Evolutionary conservation across 2,329 filamentous ascomycete species (phyloP), one percentile per base, ranked within the genome.

Genomic region (Stachybotrys elegans): DNA sequence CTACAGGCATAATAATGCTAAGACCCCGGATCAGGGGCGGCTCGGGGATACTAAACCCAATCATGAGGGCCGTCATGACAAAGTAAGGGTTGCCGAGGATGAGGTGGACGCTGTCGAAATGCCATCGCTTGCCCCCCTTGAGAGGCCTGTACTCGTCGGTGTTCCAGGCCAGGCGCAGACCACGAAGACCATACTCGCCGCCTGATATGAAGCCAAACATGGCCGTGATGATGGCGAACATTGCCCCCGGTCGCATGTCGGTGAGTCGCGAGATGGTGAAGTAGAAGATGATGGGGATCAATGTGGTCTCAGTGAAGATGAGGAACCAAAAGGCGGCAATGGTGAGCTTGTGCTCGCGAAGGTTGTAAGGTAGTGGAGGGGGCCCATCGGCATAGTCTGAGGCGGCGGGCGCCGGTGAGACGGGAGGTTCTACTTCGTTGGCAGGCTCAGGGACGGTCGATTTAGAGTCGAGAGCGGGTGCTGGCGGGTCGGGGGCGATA

Each of bases 151-250:
- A 71, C 22, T 53, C 62, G 42, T 65, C 60, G 44, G 58, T 55
- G 42, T 61, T 62, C 42, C 59, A 53, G 44, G 68, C 62, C 23
- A 70, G 55, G 17, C 67, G 65, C 42, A 64, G 57, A 7, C 59
- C 64, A 17, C 68, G 61, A 19, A 68, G 58, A 40, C 64, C 67
- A 32, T 71, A 71, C 46, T 72, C 69, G 38, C 70, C 58, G 20
- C 70, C 69, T 0, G 69, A 72, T 6, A 71, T 63, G 42, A 71
- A 58, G 40, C 70, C 70, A 51, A 71, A 73, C 53, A 72, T 69
- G 12, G 70, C 66, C 1, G 70, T 72, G 41, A 72, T 66, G 40
- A 73, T 70, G 43, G 70, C 69, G 44, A 72, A 72, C 40, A 68
- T 55, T 4, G 48, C 49, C 2, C 52, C 54, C 2, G 51, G 49